Base-by-base conservation (phyloP, 148 eudicot genomes). In the Mesembryanthemum crystallinum region DNA sequence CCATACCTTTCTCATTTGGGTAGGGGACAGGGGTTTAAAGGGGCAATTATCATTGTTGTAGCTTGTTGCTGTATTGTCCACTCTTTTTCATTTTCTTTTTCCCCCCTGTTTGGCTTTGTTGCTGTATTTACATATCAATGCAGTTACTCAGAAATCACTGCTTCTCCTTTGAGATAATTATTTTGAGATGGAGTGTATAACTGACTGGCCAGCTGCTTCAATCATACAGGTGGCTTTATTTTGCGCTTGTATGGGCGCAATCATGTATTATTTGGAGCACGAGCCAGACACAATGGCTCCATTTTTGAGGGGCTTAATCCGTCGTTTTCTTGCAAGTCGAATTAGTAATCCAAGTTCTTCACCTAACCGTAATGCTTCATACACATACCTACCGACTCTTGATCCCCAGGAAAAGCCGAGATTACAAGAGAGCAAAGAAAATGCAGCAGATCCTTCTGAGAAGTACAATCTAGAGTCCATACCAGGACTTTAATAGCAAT, bases 221-320 rank as follows among this genome's bases (percentile, higher is more conserved):
- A 54, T 45, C 61, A 35, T 76, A 25, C 82, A 95, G 98, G 98
- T 92, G 81, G 92, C 93, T 70, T 79, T 95, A 72, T 95, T 95
- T 80, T 89, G 98, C 73, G 94, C 90, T 8, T 90, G 96, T 79
- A 95, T 95, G 96, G 97, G 98, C 7, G 98, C 90, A 69, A 87
- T 92, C 25, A 95, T 95, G 98, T 92, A 90, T 72, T 95, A 92
- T 82, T 81, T 94, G 45, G 97, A 92, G 55, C 90, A 92, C 39
- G 98, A 95, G 67, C 98, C 97, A 13, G 93, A 92, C 66, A 95
- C 97, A 51, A 92, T 94, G 98, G 96, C 98, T 64, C 98, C 98
- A 35, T 82, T 95, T 65, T 87, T 92, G 35, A 88, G 97, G 73
- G 89, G 91, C 66, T 73, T 95, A 64, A 92, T 95, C 67, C 96